These are phyloP conservation scores for Neofusicoccum ribis DNA, from an alignment of 2,329 filamentous ascomycete species.

Conservation along the genomic window DNA sequence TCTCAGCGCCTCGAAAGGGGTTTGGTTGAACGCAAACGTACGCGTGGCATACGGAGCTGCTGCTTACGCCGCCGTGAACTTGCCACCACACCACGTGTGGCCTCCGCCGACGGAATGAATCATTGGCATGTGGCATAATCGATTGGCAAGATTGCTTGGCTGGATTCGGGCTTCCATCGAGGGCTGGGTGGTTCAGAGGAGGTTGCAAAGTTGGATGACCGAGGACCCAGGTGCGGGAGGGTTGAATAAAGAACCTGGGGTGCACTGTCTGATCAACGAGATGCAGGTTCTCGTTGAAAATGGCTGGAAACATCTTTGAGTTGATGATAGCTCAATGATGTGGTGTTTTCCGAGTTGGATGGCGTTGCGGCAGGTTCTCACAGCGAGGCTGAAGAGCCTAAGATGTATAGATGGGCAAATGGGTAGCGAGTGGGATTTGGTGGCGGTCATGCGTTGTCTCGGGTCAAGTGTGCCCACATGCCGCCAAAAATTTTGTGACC, in stretches of 20 bases:
- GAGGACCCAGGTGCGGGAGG: slow-evolving; percentile 17
- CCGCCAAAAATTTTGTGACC: too few species aligned
- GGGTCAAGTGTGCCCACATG: too few species aligned
- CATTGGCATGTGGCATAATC: slow-evolving; percentile 26
- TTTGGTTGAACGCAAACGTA: slow-evolving; percentile 69
- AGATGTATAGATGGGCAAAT: too few species aligned
- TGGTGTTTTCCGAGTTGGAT: too few species aligned
- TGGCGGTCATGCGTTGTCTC: too few species aligned
- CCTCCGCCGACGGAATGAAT: slow-evolving; percentile 18
- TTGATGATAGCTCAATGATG: too few species aligned
- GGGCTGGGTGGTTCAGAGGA: slow-evolving; percentile 6
- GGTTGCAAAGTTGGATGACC: slow-evolving; percentile 3
- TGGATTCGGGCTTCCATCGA: not conserved
- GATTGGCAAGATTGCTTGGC: slow-evolving; percentile 9
- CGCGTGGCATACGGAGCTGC: slow-evolving; percentile 62
- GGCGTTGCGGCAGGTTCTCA: too few species aligned
- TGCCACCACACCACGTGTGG: slow-evolving; percentile 15
- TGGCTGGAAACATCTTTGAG: slow-evolving; percentile 39
- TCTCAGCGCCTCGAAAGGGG: slow-evolving; percentile 52
- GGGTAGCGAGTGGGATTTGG: too few species aligned
- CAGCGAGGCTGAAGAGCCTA: too few species aligned
- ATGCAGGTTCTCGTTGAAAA: slow-evolving; percentile 38
- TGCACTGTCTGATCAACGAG: slow-evolving; percentile 38
- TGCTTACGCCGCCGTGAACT: slow-evolving; percentile 28
- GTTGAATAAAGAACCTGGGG: slow-evolving; percentile 27